Evolutionary conservation across 108 stramenopile genomes (phyloP).

Genomic region (Nitzschia sp.): DNA sequence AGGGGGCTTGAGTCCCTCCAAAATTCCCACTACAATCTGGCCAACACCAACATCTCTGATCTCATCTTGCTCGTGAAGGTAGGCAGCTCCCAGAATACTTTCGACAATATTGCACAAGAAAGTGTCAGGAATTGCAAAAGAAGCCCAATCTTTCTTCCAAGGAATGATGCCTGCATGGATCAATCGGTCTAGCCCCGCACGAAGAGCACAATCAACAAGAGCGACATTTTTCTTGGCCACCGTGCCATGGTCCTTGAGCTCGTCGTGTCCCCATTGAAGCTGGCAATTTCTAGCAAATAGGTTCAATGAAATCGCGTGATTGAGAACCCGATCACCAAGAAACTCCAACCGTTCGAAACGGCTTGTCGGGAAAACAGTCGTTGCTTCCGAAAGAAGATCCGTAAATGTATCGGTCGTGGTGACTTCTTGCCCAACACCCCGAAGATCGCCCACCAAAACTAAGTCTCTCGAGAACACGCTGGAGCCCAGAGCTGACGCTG

Average conservation of each 20-base stretch:
- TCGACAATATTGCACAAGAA: conserved; percentile 50
- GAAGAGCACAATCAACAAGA: conserved; percentile 32
- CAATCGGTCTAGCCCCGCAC: conserved; percentile 29
- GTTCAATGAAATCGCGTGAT: conserved; percentile 47
- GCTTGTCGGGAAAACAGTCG: conserved; percentile 5
- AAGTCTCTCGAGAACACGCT: no score
- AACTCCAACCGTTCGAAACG: conserved; percentile 60
- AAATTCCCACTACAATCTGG: background rate
- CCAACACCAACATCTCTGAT: background rate
- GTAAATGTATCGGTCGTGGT: background rate
- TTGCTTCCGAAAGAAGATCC: conserved; percentile 14
- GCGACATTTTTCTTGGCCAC: conserved; percentile 31
- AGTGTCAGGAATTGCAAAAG: conserved; percentile 13
- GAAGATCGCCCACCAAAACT: no score
- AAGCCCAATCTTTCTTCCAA: background rate
- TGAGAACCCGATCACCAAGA: conserved; percentile 58
- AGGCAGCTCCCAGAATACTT: conserved; percentile 50
- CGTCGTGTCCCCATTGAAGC: conserved; percentile 8
- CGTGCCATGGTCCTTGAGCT: background rate
- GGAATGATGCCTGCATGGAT: conserved; percentile 21
- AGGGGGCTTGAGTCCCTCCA: background rate
- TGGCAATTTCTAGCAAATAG: conserved; percentile 33
- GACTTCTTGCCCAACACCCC: background rate
- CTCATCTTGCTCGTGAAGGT: conserved; percentile 3
- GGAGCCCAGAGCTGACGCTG: background rate